Evolutionary conservation across 768 basidiomycete species (phyloP), one percentile per base, ranked within the genome.

Genomic region (Tephrocybe sp.): DNA sequence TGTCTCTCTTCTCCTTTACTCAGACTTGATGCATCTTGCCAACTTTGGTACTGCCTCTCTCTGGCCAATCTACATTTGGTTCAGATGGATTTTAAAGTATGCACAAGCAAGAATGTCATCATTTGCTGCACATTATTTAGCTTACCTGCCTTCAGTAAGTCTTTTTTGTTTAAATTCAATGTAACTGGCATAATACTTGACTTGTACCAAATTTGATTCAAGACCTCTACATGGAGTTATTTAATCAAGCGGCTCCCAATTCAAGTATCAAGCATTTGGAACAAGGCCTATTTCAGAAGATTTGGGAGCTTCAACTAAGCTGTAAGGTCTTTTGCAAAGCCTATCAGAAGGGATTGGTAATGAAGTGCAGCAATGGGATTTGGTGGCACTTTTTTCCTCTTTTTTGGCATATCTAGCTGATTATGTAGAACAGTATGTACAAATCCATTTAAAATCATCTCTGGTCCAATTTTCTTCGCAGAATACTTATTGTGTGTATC

Each of bases 21-120:
- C 62, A 1, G 62, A 65, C 32, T 44, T 51, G 3, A 65, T 60
- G 1, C 64, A 65, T 38, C 51, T 68, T 0, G 57, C 69, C 0
- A 50, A 65, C 24, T 73, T 73, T 51, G 68, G 71, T 1, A 66
- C 39, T 11, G 66, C 67, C 0, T 62, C 59, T 28, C 55, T 54
- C 4, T 78, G 73, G 75, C 75, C 73, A 0, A 53, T 73, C 0
- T 78, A 77, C 44, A 25, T 72, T 7, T 66, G 61, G 49, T 65
- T 76, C 25, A 74, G 73, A 0, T 73, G 72, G 42, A 58, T 66
- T 7, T 74, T 73, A 0, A 80, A 79, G 54, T 77, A 76, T 43
- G 50, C 61, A 2, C 59, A 66, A 1, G 54, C 54, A 1, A 57
- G 59, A 12, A 72, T 71, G 1, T 59, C 54, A 7, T 61, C 62